phyloP scores from a whole-genome alignment of 73 alveolate genomes.

The Symbiodinium pilosum region DNA sequence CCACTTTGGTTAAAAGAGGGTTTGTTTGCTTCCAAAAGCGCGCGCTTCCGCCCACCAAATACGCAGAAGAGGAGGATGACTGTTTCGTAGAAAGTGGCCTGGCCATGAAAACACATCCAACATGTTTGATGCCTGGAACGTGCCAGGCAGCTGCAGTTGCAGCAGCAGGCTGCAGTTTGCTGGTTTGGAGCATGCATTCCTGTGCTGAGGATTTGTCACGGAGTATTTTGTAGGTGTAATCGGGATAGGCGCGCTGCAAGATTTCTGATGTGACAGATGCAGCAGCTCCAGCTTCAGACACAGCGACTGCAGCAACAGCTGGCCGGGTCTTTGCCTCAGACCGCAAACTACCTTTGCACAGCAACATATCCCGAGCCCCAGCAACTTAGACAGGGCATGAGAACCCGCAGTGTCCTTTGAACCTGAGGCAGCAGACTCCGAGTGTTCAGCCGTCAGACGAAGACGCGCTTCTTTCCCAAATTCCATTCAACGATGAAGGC shows the following conservation, averaged over 20 bases:
- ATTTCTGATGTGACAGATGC: slow-evolving; percentile 18
- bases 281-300: slow-evolving; percentile 61
- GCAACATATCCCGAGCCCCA: too few species aligned
- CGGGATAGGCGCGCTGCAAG: background rate
- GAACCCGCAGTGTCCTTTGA: too few species aligned
- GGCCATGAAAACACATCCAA: too few species aligned
- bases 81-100: too few species aligned
- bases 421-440: background rate
- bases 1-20: too few species aligned
- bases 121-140: too few species aligned
- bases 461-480: slow-evolving; percentile 59
- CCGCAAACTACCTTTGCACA: background rate
- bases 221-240: background rate
- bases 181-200: too few species aligned
- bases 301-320: slow-evolving; percentile 77
- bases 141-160: slow-evolving; percentile 89
- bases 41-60: too few species aligned
- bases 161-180: slow-evolving; percentile 19
- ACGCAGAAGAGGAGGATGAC: too few species aligned
- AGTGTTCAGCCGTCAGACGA: slow-evolving; percentile 25
- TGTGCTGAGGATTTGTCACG: too few species aligned
- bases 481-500: slow-evolving; percentile 83
- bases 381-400: too few species aligned
- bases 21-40: too few species aligned
- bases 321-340: slow-evolving; percentile 2